Base-by-base conservation (phyloP, 208 protist genomes). In the Acanthamoeba royreba region DNA sequence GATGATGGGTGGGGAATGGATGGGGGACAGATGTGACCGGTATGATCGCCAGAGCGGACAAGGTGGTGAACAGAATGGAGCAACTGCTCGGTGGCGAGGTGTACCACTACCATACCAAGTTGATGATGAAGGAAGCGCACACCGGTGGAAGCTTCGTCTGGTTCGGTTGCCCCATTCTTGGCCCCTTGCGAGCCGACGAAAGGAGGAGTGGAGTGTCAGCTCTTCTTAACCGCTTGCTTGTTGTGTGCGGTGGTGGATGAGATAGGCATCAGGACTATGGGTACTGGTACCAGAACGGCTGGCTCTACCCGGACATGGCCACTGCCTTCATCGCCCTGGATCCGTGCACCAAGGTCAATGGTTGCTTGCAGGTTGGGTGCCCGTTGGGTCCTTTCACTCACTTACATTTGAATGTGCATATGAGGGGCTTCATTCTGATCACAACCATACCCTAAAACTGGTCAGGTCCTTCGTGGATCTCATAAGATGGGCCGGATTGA, bases 271-370 rank as follows among this genome's bases (percentile, higher is more conserved):
- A 92, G 45, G 88, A 92, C 58, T 92, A 92, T 47, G 88, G 88
- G 8, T 92, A 92, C 58, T 92, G 88, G 88, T 92, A 92, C 58
- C 42, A 92, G 31, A 92, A 92, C 69, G 88, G 88, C 2, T 92
- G 17, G 31, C 69, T 92, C 45, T 92, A 66, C 19, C 88, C 88
- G 15, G 45, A 92, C 88, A 47, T 92, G 2, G 88, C 55, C 31
- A 85, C 88, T n/a, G 43, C 22, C 88, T 92, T 92, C 69, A 92
- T 92, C n/a, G 88, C 88, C 0, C 43, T 92, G 11, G 88, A 92
- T 19, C 88, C 88, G 4, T 43, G 69, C 88, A 69, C 31, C 33
- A 69, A 25, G 13, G 88, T 31, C 4, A 92, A 92, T 19, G 88
- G 88, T 4, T 92, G 88, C 45, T 40, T 92, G 4, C 58, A 92